phyloP scores from a whole-genome alignment of 129 eudicot species.

The Scalesia atractyloides region DNA sequence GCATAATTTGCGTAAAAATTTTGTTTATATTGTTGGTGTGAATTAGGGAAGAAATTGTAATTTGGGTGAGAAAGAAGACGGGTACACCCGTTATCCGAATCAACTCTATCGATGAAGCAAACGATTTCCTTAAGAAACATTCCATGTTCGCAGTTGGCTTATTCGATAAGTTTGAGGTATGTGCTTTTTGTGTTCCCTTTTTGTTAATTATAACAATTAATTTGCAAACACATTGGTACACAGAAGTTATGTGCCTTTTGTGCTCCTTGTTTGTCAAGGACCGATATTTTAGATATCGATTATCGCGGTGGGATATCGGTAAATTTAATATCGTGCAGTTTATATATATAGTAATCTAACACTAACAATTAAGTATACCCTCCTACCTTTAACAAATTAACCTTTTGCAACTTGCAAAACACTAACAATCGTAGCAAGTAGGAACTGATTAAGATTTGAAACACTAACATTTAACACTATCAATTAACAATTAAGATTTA shows the following conservation, averaged over 20 bases:
- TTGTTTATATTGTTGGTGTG: conserved; percentile 30
- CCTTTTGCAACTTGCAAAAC: too few species aligned
- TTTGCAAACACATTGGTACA: background rate
- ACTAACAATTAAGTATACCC: too few species aligned
- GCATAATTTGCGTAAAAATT: background rate
- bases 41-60: conserved; percentile 86
- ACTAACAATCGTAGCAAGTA: too few species aligned
- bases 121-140: conserved; percentile 63
- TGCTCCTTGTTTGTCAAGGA: too few species aligned
- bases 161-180: conserved; percentile 76
- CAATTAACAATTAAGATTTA: too few species aligned
- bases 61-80: conserved; percentile 90
- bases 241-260: background rate
- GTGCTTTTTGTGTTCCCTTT: conserved; percentile 8
- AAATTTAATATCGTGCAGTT: too few species aligned
- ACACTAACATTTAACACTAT: too few species aligned
- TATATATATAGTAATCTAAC: too few species aligned
- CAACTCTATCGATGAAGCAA: conserved; percentile 62
- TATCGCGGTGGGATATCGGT: too few species aligned
- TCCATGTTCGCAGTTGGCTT: conserved; percentile 56
- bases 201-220: background rate
- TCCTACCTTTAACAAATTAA: too few species aligned
- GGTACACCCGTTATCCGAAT: conserved; percentile 75
- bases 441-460: too few species aligned
- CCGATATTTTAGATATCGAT: too few species aligned